Percentiles rank a stretch among this genome's conserved stretches.
Conservation (phyloP, 192 early-diverging fungal species). For the Backusella luteola region DNA sequence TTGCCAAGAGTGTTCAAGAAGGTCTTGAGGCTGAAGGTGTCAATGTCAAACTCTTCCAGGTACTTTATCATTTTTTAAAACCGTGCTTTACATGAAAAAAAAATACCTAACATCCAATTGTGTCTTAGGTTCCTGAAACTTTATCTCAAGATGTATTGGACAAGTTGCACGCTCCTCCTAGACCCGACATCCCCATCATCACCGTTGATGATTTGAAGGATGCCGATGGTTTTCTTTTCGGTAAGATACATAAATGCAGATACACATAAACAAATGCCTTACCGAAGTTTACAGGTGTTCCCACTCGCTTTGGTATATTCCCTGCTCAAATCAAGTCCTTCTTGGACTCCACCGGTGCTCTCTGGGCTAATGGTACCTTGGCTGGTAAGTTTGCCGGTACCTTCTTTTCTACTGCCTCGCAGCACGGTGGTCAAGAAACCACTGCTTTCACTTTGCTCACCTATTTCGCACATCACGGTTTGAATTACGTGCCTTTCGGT, state of each 20-base stretch:
- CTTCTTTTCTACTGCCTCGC: constrained; percentile 72
- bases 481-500: constrained; percentile 74
- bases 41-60: constrained; percentile 41
- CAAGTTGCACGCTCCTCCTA: constrained; percentile 51
- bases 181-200: constrained; percentile 45
- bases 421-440: constrained; percentile 80
- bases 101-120: background rate
- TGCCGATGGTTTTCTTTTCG: constrained; percentile 59
- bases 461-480: constrained; percentile 72
- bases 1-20: constrained; percentile 63
- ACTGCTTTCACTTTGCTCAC: constrained; percentile 63
- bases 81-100: background rate
- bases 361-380: constrained; percentile 52
- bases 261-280: background rate
- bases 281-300: constrained; percentile 38
- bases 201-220: constrained; percentile 37
- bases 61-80: background rate
- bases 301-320: constrained; percentile 64
- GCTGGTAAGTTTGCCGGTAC: constrained; percentile 69
- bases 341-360: constrained; percentile 24
- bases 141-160: constrained; percentile 48
- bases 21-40: constrained; percentile 54
- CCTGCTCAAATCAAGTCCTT: constrained; percentile 78
- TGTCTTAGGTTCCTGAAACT: constrained; percentile 44
- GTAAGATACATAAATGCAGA: constrained; percentile 19